phyloP scores from a whole-genome alignment of 2,329 filamentous ascomycete genomes.

The Fonsecaea nubica region DNA sequence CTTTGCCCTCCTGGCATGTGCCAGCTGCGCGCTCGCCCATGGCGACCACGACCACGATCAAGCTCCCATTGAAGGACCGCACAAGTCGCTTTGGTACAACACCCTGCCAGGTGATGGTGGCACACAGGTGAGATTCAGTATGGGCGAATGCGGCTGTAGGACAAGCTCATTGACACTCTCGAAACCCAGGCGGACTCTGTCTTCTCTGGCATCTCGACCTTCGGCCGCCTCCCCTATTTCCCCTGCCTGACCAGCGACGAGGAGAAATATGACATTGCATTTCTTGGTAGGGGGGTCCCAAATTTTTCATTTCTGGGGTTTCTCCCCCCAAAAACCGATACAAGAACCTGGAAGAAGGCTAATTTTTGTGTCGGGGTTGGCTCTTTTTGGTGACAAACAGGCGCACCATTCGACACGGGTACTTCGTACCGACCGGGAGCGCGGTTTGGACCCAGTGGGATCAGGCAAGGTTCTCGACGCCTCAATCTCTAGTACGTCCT shows the following conservation, averaged over 20 bases:
- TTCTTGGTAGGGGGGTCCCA: conserved; percentile 67
- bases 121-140: conserved; percentile 66
- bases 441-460: conserved; percentile 82
- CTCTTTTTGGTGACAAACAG: conserved; percentile 49
- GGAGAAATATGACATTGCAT: conserved; percentile 82
- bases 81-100: conserved; percentile 81
- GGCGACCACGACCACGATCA: conserved; percentile 63
- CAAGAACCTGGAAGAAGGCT: conserved; percentile 4
- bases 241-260: conserved; percentile 74
- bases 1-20: conserved; percentile 46
- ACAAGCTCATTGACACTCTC: conserved; percentile 7
- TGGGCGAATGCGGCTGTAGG: background rate
- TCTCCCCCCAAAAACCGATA: background rate
- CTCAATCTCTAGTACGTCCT: conserved; percentile 81
- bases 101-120: conserved; percentile 81
- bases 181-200: conserved; percentile 78
- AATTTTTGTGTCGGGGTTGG: background rate
- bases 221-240: conserved; percentile 77
- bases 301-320: no score
- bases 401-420: conserved; percentile 83
- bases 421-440: conserved; percentile 85
- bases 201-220: conserved; percentile 86
- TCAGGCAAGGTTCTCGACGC: conserved; percentile 82
- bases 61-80: conserved; percentile 69
- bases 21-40: conserved; percentile 65